Base-by-base conservation (phyloP, 1,139 yeast species). In the Lodderomyces elongisporus region DNA sequence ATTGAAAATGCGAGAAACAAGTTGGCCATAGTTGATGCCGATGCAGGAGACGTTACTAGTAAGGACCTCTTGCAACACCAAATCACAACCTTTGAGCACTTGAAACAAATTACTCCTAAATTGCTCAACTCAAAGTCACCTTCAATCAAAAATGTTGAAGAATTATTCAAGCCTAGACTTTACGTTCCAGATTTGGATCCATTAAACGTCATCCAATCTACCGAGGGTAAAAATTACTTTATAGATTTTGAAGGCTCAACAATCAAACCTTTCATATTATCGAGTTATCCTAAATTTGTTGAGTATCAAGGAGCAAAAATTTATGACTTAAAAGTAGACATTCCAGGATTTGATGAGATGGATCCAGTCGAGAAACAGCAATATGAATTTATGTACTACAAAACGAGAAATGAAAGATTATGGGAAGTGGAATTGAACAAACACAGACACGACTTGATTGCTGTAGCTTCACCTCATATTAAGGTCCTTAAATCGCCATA, bases 181-280 rank as follows among this genome's bases (percentile, higher is more conserved):
- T 76, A 63, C 44, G 71, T 79, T 42, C 93, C 96, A 5, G 97
- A 91, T 54, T 64, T 91, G 47, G 94, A 87, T 55, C 97, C 98
- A 20, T 69, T 88, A 72, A 91, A 91, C 53, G 85, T 85, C 14
- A 66, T 89, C 27, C 60, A 60, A 32, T 16, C 25, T 9, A 59
- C 65, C 14, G 66, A 63, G 13, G 56, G 49, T 13, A 54, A 53
- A 14, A 66, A 70, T 7, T 70, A 65, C 47, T 77, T 88, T 42
- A 52, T 87, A 35, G 97, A 91, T 58, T 82, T 87, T 52, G 97
- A 91, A 60, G 79, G 80, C 46, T 58, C 91, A 9, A 60, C 79
- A 14, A 77, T 87, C 44, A 83, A 85, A 53, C 97, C 98, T 32
- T 83, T 84, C 49, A 65, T 85, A 37, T 73, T 85, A 44, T 79